Conservation (phyloP, 176 grass and related monocot species). For the Pontederia crassipes region DNA sequence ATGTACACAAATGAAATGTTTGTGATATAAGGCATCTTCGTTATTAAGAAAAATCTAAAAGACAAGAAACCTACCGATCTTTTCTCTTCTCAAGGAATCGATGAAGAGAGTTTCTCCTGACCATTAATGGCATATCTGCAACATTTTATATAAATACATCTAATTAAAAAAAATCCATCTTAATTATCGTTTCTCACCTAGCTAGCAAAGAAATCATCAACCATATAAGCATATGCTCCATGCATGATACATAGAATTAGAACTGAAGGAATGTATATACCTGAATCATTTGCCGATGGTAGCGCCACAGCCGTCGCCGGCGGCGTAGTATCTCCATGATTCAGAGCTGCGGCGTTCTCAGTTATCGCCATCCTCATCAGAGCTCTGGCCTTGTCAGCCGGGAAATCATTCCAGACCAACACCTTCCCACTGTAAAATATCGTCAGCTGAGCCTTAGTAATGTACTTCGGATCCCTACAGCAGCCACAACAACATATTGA, state of each 20-base stretch:
- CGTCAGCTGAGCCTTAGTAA: neutral
- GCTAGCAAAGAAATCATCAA: too few species aligned
- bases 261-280: too few species aligned
- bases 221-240: too few species aligned
- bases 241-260: too few species aligned
- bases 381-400: conserved; percentile 3
- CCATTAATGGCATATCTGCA: conserved; percentile 16
- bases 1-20: too few species aligned
- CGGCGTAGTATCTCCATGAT: neutral
- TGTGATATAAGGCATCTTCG: too few species aligned
- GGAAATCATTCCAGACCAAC: conserved; percentile 11
- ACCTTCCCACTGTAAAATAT: conserved; percentile 16
- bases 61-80: neutral
- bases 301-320: neutral
- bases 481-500: too few species aligned
- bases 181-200: too few species aligned
- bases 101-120: conserved; percentile 8
- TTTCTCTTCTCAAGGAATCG: conserved; percentile 21
- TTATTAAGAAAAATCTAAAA: neutral
- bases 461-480: neutral
- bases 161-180: too few species aligned
- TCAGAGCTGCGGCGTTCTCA: neutral
- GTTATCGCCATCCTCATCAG: conserved; percentile 6
- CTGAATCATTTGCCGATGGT: too few species aligned
- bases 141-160: neutral